phyloP scores from a whole-genome alignment of 78 protist species.

The Creolimax fragrantissima region DNA sequence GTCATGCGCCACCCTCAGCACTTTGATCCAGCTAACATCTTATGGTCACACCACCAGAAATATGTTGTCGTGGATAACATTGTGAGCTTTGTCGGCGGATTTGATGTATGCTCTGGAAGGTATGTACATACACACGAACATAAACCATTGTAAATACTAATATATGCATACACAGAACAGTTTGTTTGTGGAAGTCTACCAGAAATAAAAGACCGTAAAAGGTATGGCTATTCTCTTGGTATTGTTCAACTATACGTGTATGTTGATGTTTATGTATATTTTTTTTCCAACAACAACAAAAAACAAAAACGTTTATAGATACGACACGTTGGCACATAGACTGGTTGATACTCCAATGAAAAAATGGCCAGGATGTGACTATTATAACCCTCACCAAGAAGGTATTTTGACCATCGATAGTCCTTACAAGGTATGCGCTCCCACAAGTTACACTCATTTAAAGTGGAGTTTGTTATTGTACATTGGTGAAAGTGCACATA shows the following conservation, averaged over 20 bases:
- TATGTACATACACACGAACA: too few relatives aligned
- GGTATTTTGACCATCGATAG: background rate
- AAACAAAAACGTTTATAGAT: background rate
- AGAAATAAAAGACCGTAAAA: too few relatives aligned
- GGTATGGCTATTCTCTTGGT: too few relatives aligned
- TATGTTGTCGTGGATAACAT: slow-evolving; percentile 48
- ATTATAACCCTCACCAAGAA: background rate
- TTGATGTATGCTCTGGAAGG: slow-evolving; percentile 64
- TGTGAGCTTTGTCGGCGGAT: slow-evolving; percentile 70
- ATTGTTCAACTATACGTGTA: too few relatives aligned
- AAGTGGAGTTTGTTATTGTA: too few relatives aligned
- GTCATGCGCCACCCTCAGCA: background rate
- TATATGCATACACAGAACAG: too few relatives aligned
- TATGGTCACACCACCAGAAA: slow-evolving; percentile 66
- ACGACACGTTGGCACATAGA: background rate
- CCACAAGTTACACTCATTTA: too few relatives aligned
- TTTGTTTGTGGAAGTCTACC: too few relatives aligned
- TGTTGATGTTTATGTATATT: too few relatives aligned
- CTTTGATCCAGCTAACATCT: background rate
- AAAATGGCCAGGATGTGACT: slow-evolving; percentile 32
- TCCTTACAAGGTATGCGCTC: background rate
- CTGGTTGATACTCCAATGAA: background rate
- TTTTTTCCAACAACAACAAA: too few relatives aligned
- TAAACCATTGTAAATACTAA: background rate
- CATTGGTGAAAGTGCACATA: too few relatives aligned